Conservation (phyloP, 1,284 basidiomycete genomes). For the Ustilago lituana region DNA sequence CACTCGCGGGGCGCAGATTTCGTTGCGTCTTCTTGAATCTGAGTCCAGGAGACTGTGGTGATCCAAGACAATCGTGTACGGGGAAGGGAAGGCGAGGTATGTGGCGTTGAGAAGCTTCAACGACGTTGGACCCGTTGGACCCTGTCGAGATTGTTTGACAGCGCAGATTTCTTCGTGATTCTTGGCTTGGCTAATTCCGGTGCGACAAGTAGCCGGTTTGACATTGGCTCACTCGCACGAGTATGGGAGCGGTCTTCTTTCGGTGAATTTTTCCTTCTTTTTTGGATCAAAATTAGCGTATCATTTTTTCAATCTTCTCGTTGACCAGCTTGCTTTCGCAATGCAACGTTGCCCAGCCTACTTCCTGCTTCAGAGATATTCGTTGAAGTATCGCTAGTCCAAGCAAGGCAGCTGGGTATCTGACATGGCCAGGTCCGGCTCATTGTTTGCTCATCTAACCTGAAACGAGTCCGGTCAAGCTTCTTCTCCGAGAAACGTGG, state of each 20-base stretch:
- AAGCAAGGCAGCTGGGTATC: too few species aligned
- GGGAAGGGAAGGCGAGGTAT: not conserved
- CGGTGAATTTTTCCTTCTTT: not conserved
- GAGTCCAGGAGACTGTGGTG: too few species aligned
- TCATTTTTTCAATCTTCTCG: not conserved
- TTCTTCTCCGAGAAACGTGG: too few species aligned
- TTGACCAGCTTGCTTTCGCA: too few species aligned
- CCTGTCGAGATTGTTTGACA: not conserved
- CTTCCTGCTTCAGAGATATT: too few species aligned
- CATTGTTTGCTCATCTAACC: too few species aligned
- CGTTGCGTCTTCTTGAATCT: too few species aligned
- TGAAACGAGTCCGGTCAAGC: too few species aligned
- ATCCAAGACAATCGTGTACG: not conserved
- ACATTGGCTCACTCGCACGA: conserved; percentile 4
- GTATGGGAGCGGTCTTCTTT: not conserved
- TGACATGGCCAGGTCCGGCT: too few species aligned
- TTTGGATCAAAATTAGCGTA: not conserved
- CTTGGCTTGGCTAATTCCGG: not conserved
- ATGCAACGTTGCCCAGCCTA: too few species aligned
- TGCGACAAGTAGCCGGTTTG: conserved; percentile 5
- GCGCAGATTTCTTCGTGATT: not conserved
- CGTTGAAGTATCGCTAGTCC: too few species aligned
- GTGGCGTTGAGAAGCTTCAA: not conserved
- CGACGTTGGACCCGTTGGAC: not conserved
- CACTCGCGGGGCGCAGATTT: too few species aligned